phyloP scores from a whole-genome alignment of 108 stramenopile species.

The Nitzschia sp. region DNA sequence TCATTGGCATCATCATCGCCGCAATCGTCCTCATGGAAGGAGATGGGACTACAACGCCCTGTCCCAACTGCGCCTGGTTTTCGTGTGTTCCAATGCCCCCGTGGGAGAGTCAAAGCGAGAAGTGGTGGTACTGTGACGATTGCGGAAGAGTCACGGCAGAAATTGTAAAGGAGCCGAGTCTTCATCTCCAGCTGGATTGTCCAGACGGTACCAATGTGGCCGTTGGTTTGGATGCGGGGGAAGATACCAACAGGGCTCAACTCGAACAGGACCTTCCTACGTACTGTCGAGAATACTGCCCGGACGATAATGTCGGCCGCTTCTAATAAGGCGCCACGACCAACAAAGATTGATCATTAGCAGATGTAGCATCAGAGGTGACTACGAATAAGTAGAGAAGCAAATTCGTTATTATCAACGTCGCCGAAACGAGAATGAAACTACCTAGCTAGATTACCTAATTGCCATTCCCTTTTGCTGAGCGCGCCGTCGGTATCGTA shows the following conservation, averaged over 20 bases:
- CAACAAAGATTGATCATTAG: no score
- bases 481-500: no score
- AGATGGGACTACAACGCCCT: conserved; percentile 78
- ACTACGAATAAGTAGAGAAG: no score
- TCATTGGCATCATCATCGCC: conserved; percentile 60
- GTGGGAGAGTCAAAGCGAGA: conserved; percentile 59
- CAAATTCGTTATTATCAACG: no score
- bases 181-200: conserved; percentile 66
- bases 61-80: conserved; percentile 64
- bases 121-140: conserved; percentile 94
- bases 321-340: no score
- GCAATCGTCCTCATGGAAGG: conserved; percentile 55
- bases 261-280: conserved; percentile 50
- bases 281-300: conserved; percentile 61
- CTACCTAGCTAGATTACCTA: no score
- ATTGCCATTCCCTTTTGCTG: no score
- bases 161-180: conserved; percentile 50
- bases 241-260: conserved; percentile 16
- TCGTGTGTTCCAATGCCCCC: conserved; percentile 87
- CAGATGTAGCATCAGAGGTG: no score
- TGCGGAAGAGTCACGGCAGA: conserved; percentile 77
- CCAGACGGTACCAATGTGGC: conserved; percentile 60
- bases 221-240: conserved; percentile 31
- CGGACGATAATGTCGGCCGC: neutral
- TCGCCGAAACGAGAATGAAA: no score